These are phyloP conservation scores for Bacidia gigantensis DNA, from an alignment of 495 filamentous ascomycete genomes.

Conservation along the genomic window DNA sequence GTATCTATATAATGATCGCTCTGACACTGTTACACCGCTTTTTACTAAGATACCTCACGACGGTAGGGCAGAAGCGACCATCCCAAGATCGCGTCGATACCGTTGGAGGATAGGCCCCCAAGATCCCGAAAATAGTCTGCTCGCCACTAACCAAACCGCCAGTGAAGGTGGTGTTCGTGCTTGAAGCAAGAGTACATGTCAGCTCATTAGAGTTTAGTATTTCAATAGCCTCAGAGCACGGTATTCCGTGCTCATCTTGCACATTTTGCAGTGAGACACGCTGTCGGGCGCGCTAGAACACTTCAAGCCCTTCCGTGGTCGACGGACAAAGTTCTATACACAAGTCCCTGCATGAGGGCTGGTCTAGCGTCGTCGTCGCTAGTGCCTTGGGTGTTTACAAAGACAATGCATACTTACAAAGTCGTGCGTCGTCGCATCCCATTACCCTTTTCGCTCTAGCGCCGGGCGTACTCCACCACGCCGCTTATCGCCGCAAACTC, in stretches of 20 bases:
- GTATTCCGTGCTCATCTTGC: background rate
- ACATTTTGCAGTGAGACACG: background rate
- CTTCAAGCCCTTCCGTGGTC: background rate
- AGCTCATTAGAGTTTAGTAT: background rate
- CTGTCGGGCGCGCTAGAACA: background rate
- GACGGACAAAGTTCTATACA: background rate
- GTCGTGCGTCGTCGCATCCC: background rate
- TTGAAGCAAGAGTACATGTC: background rate
- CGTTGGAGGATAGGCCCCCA: constrained; percentile 11
- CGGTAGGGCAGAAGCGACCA: background rate
- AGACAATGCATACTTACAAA: constrained; percentile 9
- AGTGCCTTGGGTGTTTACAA: constrained; percentile 1
- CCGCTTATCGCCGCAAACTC: background rate
- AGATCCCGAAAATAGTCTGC: background rate
- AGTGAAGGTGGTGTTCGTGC: background rate
- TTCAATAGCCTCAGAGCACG: background rate
- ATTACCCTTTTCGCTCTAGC: background rate
- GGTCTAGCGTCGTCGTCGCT: background rate
- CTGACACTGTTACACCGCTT: constrained; percentile 11
- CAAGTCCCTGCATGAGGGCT: background rate
- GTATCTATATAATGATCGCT: constrained; percentile 9
- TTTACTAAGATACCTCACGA: constrained; percentile 1
- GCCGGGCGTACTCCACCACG: background rate
- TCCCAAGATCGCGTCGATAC: constrained; percentile 8
- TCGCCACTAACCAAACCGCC: background rate